A percentile compares a stretch with the other conserved stretches of the same genome.
These are phyloP conservation scores for Setaria viridis DNA, from an alignment of 202 grass and related monocot species.

Conservation along the genomic window DNA sequence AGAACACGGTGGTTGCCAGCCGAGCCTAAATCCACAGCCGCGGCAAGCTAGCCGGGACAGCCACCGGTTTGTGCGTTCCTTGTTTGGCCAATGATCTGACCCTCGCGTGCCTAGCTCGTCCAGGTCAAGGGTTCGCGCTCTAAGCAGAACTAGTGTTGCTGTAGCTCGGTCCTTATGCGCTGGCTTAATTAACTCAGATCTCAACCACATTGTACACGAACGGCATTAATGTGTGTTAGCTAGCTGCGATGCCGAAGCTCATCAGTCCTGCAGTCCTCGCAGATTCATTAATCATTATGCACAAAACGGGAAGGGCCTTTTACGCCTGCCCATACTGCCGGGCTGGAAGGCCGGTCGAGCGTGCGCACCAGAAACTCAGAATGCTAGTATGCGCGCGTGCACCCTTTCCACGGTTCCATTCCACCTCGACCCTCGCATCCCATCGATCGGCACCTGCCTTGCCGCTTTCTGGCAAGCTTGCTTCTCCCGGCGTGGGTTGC, in stretches of 20 bases:
- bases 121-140: too few species aligned
- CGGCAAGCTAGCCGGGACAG: too few species aligned
- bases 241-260: not conserved
- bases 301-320: not conserved
- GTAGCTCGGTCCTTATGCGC: too few species aligned
- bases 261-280: not conserved
- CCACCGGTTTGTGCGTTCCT: too few species aligned
- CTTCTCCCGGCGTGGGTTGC: not conserved
- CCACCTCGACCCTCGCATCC: not conserved
- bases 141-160: too few species aligned
- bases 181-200: not conserved
- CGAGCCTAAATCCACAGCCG: too few species aligned
- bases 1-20: too few species aligned
- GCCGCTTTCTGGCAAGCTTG: not conserved
- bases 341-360: not conserved
- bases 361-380: not conserved
- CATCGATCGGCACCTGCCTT: not conserved
- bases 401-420: not conserved
- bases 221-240: not conserved
- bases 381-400: not conserved
- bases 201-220: slow-evolving; percentile 4
- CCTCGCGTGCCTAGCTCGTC: too few species aligned
- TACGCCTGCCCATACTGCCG: not conserved
- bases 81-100: too few species aligned
- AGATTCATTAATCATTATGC: not conserved